These are phyloP conservation scores for Neurospora sp. DNA, from an alignment of 495 filamentous ascomycete species.

Conservation along the genomic window DNA sequence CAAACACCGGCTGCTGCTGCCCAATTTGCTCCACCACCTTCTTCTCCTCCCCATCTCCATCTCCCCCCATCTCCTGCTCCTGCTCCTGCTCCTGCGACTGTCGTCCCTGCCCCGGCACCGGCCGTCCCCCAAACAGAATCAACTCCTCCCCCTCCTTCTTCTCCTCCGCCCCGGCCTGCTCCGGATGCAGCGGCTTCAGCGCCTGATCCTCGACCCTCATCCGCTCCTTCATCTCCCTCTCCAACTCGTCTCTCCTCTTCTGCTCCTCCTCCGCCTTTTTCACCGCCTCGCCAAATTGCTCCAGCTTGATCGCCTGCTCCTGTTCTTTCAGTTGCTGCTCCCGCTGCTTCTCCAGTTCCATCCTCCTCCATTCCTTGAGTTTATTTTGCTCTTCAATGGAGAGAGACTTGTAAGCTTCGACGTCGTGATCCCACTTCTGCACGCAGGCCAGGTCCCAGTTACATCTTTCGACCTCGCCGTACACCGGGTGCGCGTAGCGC, in stretches of 20 bases:
- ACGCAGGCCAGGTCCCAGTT: constrained; percentile 52
- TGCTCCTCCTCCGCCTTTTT: constrained; percentile 8
- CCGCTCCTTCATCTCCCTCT: constrained; percentile 11
- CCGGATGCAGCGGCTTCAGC: background rate
- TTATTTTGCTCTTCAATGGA: constrained; percentile 33
- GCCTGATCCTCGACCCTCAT: constrained; percentile 4
- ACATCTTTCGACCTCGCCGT: constrained; percentile 50
- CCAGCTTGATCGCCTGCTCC: constrained; percentile 7
- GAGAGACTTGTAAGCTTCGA: constrained; percentile 33
- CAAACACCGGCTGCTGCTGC: background rate
- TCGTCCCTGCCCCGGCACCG: background rate
- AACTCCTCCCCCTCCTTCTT: background rate
- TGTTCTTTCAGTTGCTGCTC: constrained; percentile 1
- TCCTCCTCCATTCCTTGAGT: constrained; percentile 27
- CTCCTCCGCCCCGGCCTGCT: background rate
- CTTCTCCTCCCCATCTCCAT: background rate
- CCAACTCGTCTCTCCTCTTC: constrained; percentile 6
- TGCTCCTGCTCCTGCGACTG: background rate
- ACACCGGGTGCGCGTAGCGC: constrained; percentile 46
- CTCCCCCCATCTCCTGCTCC: background rate
- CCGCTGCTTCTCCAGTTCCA: background rate
- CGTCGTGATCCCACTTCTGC: constrained; percentile 42
- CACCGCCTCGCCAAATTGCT: constrained; percentile 2
- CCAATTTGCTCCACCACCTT: background rate
- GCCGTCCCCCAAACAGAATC: background rate